phyloP scores from a whole-genome alignment of 192 early-diverging fungal genomes.

The Pecoramyces ruminantium region DNA sequence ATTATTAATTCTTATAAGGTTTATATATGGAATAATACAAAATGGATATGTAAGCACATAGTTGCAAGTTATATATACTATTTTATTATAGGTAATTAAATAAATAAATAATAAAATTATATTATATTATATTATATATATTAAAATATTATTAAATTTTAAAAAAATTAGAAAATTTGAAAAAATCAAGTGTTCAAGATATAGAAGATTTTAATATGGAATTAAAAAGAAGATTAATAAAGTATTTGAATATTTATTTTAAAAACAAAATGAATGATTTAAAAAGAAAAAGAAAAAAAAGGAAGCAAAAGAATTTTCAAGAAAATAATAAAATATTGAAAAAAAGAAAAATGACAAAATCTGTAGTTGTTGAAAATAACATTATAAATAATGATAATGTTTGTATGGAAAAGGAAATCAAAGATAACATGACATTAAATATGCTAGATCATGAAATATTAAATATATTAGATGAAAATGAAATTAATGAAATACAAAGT shows the following conservation, averaged over 20 bases:
- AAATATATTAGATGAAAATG: too few relatives aligned
- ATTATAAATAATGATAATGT: too few relatives aligned
- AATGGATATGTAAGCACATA: neutral
- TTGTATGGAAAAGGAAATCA: too few relatives aligned
- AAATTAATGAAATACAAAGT: too few relatives aligned
- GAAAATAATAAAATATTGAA: neutral
- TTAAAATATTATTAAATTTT: too few relatives aligned
- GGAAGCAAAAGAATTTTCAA: too few relatives aligned
- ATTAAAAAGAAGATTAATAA: neutral
- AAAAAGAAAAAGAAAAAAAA: neutral
- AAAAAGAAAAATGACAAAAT: neutral
- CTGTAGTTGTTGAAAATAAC: too few relatives aligned
- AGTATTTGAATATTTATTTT: neutral
- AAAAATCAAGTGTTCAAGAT: neutral
- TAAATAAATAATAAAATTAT: too few relatives aligned
- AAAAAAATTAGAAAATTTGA: neutral
- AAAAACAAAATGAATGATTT: neutral
- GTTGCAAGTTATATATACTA: neutral
- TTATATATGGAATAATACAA: neutral
- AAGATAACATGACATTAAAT: too few relatives aligned
- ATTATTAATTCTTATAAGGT: neutral
- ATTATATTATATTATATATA: too few relatives aligned
- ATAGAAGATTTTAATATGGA: neutral
- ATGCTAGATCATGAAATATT: too few relatives aligned
- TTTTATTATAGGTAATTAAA: neutral